Conservation (phyloP, 345 rosid genomes). For the Eucalyptus tenuipes region DNA sequence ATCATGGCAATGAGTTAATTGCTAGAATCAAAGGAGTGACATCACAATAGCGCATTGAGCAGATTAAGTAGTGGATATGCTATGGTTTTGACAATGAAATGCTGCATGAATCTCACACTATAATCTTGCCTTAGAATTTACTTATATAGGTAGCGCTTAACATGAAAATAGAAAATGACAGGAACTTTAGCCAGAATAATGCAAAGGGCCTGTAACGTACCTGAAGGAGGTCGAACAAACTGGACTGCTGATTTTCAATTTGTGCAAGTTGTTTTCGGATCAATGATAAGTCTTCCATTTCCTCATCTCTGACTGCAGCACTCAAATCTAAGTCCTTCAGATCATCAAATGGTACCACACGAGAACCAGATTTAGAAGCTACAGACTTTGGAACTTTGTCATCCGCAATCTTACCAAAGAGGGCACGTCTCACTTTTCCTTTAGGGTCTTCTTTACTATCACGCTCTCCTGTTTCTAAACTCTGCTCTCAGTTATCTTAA, state of each 20-base stretch:
- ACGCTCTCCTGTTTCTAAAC: conserved; percentile 11
- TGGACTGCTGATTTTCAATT: conserved; percentile 83
- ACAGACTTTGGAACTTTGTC: conserved; percentile 25
- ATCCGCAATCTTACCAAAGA: conserved; percentile 11
- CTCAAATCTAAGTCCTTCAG: conserved; percentile 16
- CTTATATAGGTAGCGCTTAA: neutral
- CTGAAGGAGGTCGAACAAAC: conserved; percentile 73
- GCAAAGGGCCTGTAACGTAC: conserved; percentile 13
- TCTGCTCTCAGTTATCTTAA: neutral
- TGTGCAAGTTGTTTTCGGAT: conserved; percentile 67
- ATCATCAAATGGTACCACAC: conserved; percentile 46
- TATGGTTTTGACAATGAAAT: neutral
- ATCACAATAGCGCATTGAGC: neutral
- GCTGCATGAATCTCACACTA: neutral
- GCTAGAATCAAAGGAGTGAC: neutral
- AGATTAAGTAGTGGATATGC: neutral
- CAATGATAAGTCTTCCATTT: conserved; percentile 44
- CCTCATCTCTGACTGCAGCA: conserved; percentile 27
- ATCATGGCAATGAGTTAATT: neutral
- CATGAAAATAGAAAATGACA: neutral
- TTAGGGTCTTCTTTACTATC: conserved; percentile 5
- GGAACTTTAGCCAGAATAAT: neutral
- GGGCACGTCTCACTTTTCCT: conserved; percentile 33
- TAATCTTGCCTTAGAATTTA: neutral
- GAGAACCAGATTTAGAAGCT: conserved; percentile 41